These are phyloP conservation scores for Pleurotus giganteus DNA, from an alignment of 768 basidiomycete species.

Conservation along the genomic window DNA sequence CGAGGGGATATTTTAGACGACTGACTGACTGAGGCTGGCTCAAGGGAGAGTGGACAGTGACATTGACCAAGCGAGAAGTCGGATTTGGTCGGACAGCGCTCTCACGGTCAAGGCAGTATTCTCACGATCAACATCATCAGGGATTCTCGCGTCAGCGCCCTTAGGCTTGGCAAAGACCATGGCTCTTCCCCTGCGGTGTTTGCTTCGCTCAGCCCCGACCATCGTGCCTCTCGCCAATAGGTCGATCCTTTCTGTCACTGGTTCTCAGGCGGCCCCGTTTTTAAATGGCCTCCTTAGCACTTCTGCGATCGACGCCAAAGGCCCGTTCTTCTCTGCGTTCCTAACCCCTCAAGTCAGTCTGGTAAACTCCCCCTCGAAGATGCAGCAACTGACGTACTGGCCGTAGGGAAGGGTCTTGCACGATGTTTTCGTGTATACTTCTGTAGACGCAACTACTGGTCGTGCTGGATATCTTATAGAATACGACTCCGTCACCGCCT, in stretches of 20 bases:
- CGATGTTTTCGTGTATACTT: conserved; percentile 83
- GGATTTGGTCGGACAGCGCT: conserved; percentile 1
- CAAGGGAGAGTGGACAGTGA: neutral
- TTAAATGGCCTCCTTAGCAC: conserved; percentile 74
- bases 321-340: conserved; percentile 69
- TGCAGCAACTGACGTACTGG: conserved; percentile 13
- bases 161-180: conserved; percentile 19
- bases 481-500: conserved; percentile 61
- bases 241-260: conserved; percentile 71
- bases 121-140: conserved; percentile 4
- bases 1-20: neutral
- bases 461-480: conserved; percentile 65
- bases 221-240: conserved; percentile 64
- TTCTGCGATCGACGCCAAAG: conserved; percentile 40
- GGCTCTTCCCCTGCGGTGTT: conserved; percentile 36
- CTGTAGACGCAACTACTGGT: conserved; percentile 34
- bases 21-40: conserved; percentile 8
- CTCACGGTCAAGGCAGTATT: neutral
- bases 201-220: conserved; percentile 47
- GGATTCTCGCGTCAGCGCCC: conserved; percentile 6
- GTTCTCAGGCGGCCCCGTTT: conserved; percentile 78
- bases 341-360: conserved; percentile 72
- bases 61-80: neutral
- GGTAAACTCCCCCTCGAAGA: conserved; percentile 14
- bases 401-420: conserved; percentile 84